A percentile compares a stretch with the other conserved stretches of the same genome.
Evolutionary conservation across 805 yeast genomes (phyloP).

Genomic region (Yamadazyma endophytica): DNA sequence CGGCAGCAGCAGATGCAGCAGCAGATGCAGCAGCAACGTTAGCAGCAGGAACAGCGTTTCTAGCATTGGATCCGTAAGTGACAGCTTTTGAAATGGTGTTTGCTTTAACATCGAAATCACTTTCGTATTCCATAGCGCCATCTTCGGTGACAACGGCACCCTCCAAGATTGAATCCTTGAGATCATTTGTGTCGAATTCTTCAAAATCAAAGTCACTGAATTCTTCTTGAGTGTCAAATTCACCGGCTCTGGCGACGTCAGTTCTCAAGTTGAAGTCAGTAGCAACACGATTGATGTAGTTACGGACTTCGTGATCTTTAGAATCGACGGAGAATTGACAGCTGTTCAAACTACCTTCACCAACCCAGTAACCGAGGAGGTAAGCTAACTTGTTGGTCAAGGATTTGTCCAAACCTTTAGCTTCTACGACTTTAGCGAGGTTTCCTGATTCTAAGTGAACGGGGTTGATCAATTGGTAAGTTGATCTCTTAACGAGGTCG

Average conservation of each 20-base stretch:
- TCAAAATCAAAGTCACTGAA: too few species aligned
- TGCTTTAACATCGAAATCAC: conserved; percentile 1
- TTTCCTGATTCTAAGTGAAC: conserved; percentile 27
- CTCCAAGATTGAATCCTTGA: too few species aligned
- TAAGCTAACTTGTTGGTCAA: conserved; percentile 29
- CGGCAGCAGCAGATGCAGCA: too few species aligned
- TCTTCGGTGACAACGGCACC: conserved; percentile 5
- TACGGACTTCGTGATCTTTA: conserved; percentile 17
- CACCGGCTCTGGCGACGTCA: conserved; percentile 1
- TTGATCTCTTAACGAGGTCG: conserved; percentile 21
- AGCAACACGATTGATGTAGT: conserved; percentile 19
- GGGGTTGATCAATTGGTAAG: conserved; percentile 34
- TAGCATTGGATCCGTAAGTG: too few species aligned
- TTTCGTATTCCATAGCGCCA: conserved; percentile 1
- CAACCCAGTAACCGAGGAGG: conserved; percentile 40
- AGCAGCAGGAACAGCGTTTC: too few species aligned
- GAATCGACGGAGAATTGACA: conserved; percentile 26
- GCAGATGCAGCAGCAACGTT: too few species aligned
- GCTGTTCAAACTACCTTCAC: conserved; percentile 24
- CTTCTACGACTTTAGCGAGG: conserved; percentile 21
- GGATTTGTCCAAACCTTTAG: conserved; percentile 12
- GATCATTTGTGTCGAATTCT: too few species aligned
- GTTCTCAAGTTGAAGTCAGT: conserved; percentile 2
- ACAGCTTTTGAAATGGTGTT: neutral
- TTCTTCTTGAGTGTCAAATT: too few species aligned